Percentiles rank a stretch among this genome's conserved stretches.
Evolutionary conservation across 2,329 filamentous ascomycete genomes (phyloP).

Genomic region (Bertia moriformis): DNA sequence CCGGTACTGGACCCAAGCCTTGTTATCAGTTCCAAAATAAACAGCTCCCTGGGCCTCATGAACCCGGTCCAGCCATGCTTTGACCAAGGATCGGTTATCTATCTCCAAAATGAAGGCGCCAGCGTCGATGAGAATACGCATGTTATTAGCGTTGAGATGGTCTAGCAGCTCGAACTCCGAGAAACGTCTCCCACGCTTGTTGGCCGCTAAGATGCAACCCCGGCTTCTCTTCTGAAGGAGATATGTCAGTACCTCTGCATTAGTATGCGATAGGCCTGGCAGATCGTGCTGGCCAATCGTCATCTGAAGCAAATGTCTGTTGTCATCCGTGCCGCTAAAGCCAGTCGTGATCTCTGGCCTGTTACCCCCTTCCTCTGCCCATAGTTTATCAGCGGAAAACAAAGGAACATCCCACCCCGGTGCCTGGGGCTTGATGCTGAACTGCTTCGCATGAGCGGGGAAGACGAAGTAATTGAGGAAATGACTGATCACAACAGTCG

Average conservation of each 20-base stretch:
- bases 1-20: conserved; percentile 18
- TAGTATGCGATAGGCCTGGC: conserved; percentile 37
- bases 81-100: conserved; percentile 21
- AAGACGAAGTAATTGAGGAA: conserved; percentile 36
- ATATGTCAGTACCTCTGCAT: conserved; percentile 46
- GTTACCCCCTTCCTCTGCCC: no score
- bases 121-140: conserved; percentile 29
- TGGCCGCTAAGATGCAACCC: conserved; percentile 22
- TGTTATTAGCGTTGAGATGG: conserved; percentile 12
- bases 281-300: conserved; percentile 49
- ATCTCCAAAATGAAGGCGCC: conserved; percentile 33
- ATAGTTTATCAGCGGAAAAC: no score
- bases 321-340: conserved; percentile 62
- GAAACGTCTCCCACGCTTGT: conserved; percentile 13
- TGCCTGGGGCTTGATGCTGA: conserved; percentile 34
- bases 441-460: conserved; percentile 48
- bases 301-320: conserved; percentile 39
- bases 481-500: conserved; percentile 26
- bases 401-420: no score
- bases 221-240: conserved; percentile 36
- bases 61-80: conserved; percentile 22
- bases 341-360: no score
- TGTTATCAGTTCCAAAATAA: conserved; percentile 21
- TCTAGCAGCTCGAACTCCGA: conserved; percentile 20
- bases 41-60: conserved; percentile 18